phyloP scores from a whole-genome alignment of 2,329 filamentous ascomycete genomes.

The Leptographium wingfieldii region DNA sequence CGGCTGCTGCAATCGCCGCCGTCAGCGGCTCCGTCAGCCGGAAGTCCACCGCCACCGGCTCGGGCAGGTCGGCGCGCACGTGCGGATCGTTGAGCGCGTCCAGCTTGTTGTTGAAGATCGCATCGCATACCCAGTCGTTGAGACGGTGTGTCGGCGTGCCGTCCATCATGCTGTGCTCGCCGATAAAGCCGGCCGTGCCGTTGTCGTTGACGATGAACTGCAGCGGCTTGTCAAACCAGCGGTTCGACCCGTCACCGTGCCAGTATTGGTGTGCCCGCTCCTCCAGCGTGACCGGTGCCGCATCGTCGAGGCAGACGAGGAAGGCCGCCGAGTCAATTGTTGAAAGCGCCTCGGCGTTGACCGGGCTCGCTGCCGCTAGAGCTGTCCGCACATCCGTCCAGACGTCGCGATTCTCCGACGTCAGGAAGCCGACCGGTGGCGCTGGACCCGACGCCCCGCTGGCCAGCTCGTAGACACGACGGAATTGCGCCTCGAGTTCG shows the following conservation, averaged over 20 bases:
- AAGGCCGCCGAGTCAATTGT: slow-evolving; percentile 84
- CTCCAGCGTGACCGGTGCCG: slow-evolving; percentile 80
- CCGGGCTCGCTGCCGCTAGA: slow-evolving; percentile 61
- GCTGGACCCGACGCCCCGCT: slow-evolving; percentile 34
- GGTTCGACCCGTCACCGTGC: slow-evolving; percentile 92
- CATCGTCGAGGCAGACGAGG: slow-evolving; percentile 85
- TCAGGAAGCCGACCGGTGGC: slow-evolving; percentile 71
- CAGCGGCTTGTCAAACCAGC: slow-evolving; percentile 96
- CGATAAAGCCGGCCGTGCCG: slow-evolving; percentile 92
- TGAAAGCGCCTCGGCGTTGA: slow-evolving; percentile 67
- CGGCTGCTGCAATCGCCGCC: slow-evolving; percentile 65
- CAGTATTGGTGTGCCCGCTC: slow-evolving; percentile 95
- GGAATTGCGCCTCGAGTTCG: slow-evolving; percentile 85
- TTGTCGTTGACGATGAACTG: slow-evolving; percentile 99
- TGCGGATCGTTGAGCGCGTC: slow-evolving; percentile 63
- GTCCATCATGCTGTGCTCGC: slow-evolving; percentile 99
- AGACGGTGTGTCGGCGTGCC: slow-evolving; percentile 93
- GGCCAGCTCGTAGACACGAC: slow-evolving; percentile 67
- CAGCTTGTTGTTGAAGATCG: slow-evolving; percentile 89
- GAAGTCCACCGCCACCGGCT: slow-evolving; percentile 68
- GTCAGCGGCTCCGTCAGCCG: slow-evolving; percentile 61
- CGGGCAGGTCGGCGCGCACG: slow-evolving; percentile 71
- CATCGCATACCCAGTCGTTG: slow-evolving; percentile 85
- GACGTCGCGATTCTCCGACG: slow-evolving; percentile 82
- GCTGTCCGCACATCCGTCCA: slow-evolving; percentile 76